Conservation (phyloP, 2,329 filamentous ascomycete genomes). For the Arthrinium phaeospermum region DNA sequence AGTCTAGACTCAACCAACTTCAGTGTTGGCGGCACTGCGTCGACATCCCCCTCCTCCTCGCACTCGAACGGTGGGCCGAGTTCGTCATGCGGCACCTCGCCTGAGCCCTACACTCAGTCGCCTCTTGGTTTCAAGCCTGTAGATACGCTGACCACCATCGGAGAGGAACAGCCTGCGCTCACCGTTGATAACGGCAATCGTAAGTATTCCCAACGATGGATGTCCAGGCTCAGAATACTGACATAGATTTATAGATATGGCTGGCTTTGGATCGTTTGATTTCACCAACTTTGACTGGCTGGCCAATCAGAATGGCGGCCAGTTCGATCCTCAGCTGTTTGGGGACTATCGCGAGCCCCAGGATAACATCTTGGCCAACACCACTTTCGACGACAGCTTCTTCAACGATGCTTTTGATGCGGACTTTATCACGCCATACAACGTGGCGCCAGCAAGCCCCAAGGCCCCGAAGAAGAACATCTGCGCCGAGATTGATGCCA, state of each 20-base stretch:
- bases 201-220: conserved; percentile 54
- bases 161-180: conserved; percentile 62
- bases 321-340: conserved; percentile 91
- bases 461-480: conserved; percentile 63
- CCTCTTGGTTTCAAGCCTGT: conserved; percentile 68
- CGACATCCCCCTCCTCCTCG: conserved; percentile 69
- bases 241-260: conserved; percentile 37
- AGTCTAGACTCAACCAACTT: conserved; percentile 58
- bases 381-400: conserved; percentile 72
- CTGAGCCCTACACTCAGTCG: conserved; percentile 76
- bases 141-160: conserved; percentile 68
- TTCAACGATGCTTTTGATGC: conserved; percentile 80
- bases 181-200: conserved; percentile 51
- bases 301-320: conserved; percentile 78
- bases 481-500: conserved; percentile 77
- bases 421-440: conserved; percentile 84
- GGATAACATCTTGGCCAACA: conserved; percentile 73
- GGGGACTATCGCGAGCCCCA: conserved; percentile 91
- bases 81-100: conserved; percentile 78
- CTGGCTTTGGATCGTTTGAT: conserved; percentile 50
- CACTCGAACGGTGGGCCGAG: conserved; percentile 65
- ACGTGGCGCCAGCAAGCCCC: conserved; percentile 58
- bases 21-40: conserved; percentile 57
- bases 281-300: conserved; percentile 73
- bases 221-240: not conserved